Evolutionary conservation across 2,329 filamentous ascomycete genomes (phyloP).

Genomic region (Grosmannia huntii): DNA sequence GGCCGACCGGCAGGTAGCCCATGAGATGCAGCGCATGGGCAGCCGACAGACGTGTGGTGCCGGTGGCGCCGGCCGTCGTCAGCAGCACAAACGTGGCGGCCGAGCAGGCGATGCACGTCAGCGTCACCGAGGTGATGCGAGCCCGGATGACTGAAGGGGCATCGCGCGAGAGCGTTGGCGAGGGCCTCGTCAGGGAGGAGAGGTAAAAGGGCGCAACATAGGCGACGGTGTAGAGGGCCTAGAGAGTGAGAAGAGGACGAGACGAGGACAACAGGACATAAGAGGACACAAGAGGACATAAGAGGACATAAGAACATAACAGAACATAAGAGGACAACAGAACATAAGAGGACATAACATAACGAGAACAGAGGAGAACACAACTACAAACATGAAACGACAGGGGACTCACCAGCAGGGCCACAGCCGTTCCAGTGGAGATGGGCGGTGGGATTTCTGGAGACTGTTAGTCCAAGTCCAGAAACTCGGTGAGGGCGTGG

Average conservation of each 20-base stretch:
- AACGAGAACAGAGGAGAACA: no score
- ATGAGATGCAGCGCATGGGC: constrained; percentile 51
- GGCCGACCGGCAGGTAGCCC: constrained; percentile 67
- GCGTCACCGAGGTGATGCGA: constrained; percentile 65
- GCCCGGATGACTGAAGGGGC: constrained; percentile 80
- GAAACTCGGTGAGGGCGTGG: neutral
- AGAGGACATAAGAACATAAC: no score
- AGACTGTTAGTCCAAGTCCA: neutral
- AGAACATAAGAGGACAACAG: no score
- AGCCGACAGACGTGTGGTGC: constrained; percentile 15
- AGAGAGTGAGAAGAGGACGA: neutral
- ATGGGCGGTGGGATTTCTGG: constrained; percentile 23
- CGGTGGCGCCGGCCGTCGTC: constrained; percentile 35
- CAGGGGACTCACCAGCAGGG: constrained; percentile 21
- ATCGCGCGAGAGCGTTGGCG: constrained; percentile 67
- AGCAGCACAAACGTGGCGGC: constrained; percentile 55
- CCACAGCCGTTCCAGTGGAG: constrained; percentile 23
- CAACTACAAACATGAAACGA: no score
- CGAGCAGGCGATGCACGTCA: constrained; percentile 60
- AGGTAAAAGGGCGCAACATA: constrained; percentile 91
- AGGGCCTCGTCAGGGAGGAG: constrained; percentile 66
- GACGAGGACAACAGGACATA: neutral
- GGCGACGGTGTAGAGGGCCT: constrained; percentile 72
- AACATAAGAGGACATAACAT: neutral
- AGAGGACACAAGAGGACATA: neutral